These are phyloP conservation scores for Colletotrichum theobromicola DNA, from an alignment of 2,329 filamentous ascomycete species.

Conservation along the genomic window DNA sequence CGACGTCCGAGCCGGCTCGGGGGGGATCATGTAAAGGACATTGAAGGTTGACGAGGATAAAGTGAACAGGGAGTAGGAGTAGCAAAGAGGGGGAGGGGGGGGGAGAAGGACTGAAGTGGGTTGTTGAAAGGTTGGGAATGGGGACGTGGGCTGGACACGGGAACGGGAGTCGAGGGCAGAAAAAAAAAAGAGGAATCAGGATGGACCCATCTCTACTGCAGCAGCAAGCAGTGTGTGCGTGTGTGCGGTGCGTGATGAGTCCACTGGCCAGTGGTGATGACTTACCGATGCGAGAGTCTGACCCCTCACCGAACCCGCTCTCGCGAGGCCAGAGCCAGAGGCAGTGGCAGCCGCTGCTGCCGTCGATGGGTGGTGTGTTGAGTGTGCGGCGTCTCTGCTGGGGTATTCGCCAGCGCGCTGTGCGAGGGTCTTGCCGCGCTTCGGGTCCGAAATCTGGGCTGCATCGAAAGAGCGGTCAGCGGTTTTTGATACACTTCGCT, in stretches of 20 bases:
- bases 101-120: neutral
- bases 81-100: neutral
- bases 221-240: too few relatives aligned
- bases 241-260: too few relatives aligned
- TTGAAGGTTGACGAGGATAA: neutral
- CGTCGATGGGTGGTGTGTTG: neutral
- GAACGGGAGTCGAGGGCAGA: neutral
- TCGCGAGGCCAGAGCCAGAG: conserved; percentile 28
- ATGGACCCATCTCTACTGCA: too few relatives aligned
- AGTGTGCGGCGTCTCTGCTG: conserved; percentile 36
- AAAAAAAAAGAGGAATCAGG: neutral
- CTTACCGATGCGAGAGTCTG: conserved; percentile 9
- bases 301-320: neutral
- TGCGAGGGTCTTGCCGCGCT: conserved; percentile 59
- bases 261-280: too few relatives aligned
- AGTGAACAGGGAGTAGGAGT: neutral
- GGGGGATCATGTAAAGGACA: neutral
- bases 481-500: neutral
- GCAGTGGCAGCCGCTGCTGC: conserved; percentile 31
- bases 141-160: neutral
- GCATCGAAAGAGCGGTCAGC: conserved; percentile 14
- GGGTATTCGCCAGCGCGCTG: conserved; percentile 61
- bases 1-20: neutral
- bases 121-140: neutral
- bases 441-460: conserved; percentile 56